phyloP scores from a whole-genome alignment of 1,284 basidiomycete species.

The Paramarasmius palmivorus region DNA sequence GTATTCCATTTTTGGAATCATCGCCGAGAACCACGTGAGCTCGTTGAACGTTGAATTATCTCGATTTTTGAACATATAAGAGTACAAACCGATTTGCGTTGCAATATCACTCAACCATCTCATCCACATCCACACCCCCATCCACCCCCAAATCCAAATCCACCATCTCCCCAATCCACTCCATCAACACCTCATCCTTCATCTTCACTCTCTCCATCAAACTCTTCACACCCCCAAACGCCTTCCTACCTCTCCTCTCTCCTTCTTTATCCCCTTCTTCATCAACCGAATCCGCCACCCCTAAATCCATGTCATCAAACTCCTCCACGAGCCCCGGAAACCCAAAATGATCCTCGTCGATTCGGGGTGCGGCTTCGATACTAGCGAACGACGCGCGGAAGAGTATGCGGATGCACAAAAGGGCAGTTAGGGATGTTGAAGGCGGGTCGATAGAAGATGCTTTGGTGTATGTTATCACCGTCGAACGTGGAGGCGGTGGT shows the following conservation, averaged over 20 bases:
- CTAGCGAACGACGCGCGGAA: slow-evolving; percentile 76
- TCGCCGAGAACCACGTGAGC: too few relatives aligned
- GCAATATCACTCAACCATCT: too few relatives aligned
- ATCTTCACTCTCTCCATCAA: slow-evolving; percentile 68
- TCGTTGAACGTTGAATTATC: too few relatives aligned
- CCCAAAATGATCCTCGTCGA: slow-evolving; percentile 78
- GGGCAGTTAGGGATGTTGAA: slow-evolving; percentile 69
- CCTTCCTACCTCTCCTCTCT: slow-evolving; percentile 63
- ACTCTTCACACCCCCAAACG: slow-evolving; percentile 62
- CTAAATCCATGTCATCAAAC: slow-evolving; percentile 55
- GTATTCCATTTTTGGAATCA: too few relatives aligned
- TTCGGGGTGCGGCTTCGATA: slow-evolving; percentile 66
- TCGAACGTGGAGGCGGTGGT: slow-evolving; percentile 61
- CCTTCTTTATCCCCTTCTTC: slow-evolving; percentile 67
- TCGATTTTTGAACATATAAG: too few relatives aligned
- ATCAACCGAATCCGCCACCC: slow-evolving; percentile 34
- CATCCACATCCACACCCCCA: too few relatives aligned
- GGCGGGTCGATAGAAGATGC: slow-evolving; percentile 68
- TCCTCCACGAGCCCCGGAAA: slow-evolving; percentile 77
- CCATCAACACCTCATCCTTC: slow-evolving; percentile 68
- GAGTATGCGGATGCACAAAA: slow-evolving; percentile 73
- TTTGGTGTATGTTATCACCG: slow-evolving; percentile 53
- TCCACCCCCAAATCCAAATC: too few relatives aligned
- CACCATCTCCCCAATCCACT: slow-evolving; percentile 80
- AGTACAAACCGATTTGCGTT: too few relatives aligned